Evolutionary conservation across 768 basidiomycete species (phyloP), one percentile per base, ranked within the genome.

Genomic region (Tulasnella sp.): DNA sequence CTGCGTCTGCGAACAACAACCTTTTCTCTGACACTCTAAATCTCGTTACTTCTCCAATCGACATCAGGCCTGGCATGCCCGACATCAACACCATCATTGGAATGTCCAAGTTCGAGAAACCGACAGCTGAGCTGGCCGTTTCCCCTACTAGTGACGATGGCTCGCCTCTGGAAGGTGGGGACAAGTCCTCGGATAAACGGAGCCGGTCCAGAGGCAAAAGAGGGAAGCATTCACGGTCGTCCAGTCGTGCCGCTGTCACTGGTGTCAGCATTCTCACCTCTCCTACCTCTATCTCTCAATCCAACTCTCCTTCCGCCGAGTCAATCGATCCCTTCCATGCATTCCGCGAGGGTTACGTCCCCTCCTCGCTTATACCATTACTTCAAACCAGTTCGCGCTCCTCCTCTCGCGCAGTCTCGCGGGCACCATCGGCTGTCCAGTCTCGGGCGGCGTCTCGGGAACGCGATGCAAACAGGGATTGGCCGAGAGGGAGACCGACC

Each of bases 171-270:
- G 19, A 41, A 21, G 34, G 27, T 2, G 34, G 12, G 12, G 25
- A 27, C 2, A n/a, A 34, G 17, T 12, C 32, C 6, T 2, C 19
- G 12, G 39, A 53, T 7, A 46, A 6, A 36, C 29, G 31, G 11
- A 45, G 29, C 31, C 41, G 55, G 19, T 42, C 55, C 4, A 40
- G 55, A 34, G 55, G 55, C 29, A 57, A 57, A 37, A 40, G 55
- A 2, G 55, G 55, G 2, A 57, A 57, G 55, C 11, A 40, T 9
- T 57, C 55, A 31, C 41, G 55, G 29, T 46, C 42, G 4, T 57
- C 55, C 55, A 57, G 55, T 25, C 55, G 55, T 11, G 23, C 29
- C 23, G 23, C 40, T 2, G 37, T 19, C 31, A 25, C 32, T 29
- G 7, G 21, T n/a, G 34, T 6, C n/a, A 17, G 29, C 21, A 6